These are phyloP conservation scores for Ophiobolus disseminans DNA, from an alignment of 2,329 filamentous ascomycete species.

Conservation along the genomic window DNA sequence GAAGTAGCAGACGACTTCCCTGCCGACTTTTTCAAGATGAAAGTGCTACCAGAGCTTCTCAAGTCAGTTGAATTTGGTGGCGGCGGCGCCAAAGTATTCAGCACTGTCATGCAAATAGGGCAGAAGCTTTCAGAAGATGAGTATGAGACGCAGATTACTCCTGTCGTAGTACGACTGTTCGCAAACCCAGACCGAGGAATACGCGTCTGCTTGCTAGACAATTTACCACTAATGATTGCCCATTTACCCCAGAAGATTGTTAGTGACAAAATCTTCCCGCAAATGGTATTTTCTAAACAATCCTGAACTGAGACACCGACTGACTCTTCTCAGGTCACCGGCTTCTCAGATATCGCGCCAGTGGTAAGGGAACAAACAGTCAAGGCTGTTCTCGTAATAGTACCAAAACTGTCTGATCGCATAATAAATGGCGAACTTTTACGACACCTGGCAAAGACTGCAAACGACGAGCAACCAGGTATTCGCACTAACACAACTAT, in stretches of 20 bases:
- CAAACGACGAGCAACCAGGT: conserved; percentile 95
- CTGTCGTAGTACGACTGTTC: conserved; percentile 87
- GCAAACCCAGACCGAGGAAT: conserved; percentile 90
- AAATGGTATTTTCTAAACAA: conserved; percentile 67
- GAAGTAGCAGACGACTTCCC: conserved; percentile 91
- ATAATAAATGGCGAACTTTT: conserved; percentile 93
- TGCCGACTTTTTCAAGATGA: conserved; percentile 98
- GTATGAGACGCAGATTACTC: conserved; percentile 82
- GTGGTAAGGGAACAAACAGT: conserved; percentile 94
- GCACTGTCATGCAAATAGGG: conserved; percentile 88
- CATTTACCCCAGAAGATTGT: conserved; percentile 85
- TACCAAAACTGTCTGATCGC: conserved; percentile 88
- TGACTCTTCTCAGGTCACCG: conserved; percentile 71
- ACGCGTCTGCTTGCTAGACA: conserved; percentile 88
- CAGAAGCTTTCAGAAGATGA: conserved; percentile 87
- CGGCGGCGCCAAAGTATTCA: conserved; percentile 88
- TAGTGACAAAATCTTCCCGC: conserved; percentile 95
- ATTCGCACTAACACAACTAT: conserved; percentile 99
- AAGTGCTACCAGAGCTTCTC: conserved; percentile 91
- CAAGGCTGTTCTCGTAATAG: conserved; percentile 87
- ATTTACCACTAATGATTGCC: conserved; percentile 88
- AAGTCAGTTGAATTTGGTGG: conserved; percentile 99
- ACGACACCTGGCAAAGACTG: conserved; percentile 89
- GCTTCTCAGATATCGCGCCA: conserved; percentile 90
- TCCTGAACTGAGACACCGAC: neutral